Evolutionary conservation across 2,329 filamentous ascomycete species (phyloP).

Genomic region (Arachnomyces sp.): DNA sequence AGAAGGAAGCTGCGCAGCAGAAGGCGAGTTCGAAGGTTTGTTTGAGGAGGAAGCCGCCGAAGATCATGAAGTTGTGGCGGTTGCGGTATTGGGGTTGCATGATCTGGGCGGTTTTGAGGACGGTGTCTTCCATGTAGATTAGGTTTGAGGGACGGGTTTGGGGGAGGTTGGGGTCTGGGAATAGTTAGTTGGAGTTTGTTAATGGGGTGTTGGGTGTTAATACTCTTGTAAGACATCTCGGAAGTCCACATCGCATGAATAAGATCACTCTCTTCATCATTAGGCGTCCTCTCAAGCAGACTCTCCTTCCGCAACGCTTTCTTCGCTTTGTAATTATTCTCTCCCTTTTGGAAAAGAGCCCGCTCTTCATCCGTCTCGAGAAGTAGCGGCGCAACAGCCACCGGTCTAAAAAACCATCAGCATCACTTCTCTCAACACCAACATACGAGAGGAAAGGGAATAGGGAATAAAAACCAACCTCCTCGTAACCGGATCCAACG

Average conservation of each 20-base stretch:
- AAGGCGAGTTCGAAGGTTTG: slow-evolving; percentile 71
- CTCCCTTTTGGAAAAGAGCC: slow-evolving; percentile 53
- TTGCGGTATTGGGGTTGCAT: slow-evolving; percentile 70
- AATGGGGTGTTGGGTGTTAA: neutral
- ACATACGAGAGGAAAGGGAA: neutral
- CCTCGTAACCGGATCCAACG: slow-evolving; percentile 60
- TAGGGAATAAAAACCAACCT: slow-evolving; percentile 34
- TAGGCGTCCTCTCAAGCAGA: slow-evolving; percentile 59
- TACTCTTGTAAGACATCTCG: slow-evolving; percentile 56
- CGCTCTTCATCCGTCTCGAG: slow-evolving; percentile 60
- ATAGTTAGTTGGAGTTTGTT: slow-evolving; percentile 1
- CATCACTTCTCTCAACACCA: neutral
- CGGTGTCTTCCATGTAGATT: slow-evolving; percentile 55
- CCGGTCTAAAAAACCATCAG: slow-evolving; percentile 39
- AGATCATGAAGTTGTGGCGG: slow-evolving; percentile 69
- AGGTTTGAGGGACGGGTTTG: slow-evolving; percentile 51
- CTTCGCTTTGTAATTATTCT: slow-evolving; percentile 60
- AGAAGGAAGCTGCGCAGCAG: slow-evolving; percentile 64
- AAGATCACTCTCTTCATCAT: slow-evolving; percentile 62
- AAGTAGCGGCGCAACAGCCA: slow-evolving; percentile 54
- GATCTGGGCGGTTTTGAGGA: slow-evolving; percentile 59
- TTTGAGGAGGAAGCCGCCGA: slow-evolving; percentile 66
- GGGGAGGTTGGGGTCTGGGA: slow-evolving; percentile 47
- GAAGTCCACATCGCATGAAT: slow-evolving; percentile 69
- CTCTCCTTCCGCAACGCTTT: slow-evolving; percentile 55